phyloP scores from a whole-genome alignment of 2,329 filamentous ascomycete species.

The Ceratocystis cacaofunesta region DNA sequence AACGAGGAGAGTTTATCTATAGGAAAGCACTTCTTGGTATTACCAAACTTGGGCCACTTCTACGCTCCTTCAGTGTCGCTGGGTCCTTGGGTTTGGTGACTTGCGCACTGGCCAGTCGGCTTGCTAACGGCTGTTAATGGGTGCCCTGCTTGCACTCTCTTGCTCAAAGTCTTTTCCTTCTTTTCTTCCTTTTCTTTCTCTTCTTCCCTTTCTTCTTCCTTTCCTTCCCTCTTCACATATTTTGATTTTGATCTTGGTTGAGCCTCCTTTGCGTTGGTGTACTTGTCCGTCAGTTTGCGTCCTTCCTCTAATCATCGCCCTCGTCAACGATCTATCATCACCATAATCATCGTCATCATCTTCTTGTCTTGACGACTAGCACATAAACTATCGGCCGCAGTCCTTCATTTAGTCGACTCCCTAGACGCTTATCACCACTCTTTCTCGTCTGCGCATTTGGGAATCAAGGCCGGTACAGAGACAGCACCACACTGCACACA shows the following conservation, averaged over 20 bases:
- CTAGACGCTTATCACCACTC: not conserved
- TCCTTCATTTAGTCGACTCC: not conserved
- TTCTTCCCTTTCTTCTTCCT: not conserved
- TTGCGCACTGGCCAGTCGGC: not conserved
- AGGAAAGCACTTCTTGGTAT: constrained; percentile 1
- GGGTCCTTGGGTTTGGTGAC: not conserved
- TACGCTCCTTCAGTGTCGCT: not conserved
- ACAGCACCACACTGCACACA: not conserved
- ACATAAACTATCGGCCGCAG: not conserved
- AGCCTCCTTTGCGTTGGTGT: not conserved
- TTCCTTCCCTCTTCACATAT: not conserved
- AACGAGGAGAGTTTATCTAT: constrained; percentile 2
- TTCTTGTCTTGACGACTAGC: not conserved
- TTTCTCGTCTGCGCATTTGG: not conserved
- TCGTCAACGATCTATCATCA: not conserved
- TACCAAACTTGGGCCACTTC: not conserved
- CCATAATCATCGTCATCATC: not conserved
- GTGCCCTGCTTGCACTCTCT: not conserved
- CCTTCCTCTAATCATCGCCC: not conserved
- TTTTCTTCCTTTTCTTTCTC: not conserved
- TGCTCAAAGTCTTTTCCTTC: not conserved
- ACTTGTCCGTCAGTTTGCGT: not conserved
- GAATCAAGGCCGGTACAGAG: not conserved
- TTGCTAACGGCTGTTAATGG: not conserved
- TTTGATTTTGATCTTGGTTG: not conserved